Conservation (phyloP, 345 rosid genomes). For the Conringia planisiliqua region DNA sequence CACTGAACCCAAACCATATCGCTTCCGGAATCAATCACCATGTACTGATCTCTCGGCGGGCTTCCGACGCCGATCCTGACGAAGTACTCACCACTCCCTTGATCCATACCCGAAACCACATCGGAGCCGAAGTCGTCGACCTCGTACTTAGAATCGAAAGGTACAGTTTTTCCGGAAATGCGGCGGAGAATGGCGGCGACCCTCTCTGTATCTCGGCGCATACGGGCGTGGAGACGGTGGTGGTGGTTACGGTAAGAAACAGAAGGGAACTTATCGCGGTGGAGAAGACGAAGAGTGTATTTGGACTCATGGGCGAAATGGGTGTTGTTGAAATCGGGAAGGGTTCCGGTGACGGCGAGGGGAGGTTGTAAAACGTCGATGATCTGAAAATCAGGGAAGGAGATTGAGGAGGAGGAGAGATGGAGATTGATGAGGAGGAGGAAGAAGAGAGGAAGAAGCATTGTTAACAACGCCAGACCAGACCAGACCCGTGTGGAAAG, state of each 20-base stretch:
- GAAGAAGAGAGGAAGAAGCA: slow-evolving; percentile 32
- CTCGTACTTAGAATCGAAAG: not conserved
- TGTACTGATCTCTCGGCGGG: slow-evolving; percentile 77
- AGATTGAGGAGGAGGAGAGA: slow-evolving; percentile 17
- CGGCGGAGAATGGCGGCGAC: slow-evolving; percentile 53
- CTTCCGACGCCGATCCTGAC: slow-evolving; percentile 91
- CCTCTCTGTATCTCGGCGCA: slow-evolving; percentile 60
- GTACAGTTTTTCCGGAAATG: slow-evolving; percentile 23
- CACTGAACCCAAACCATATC: slow-evolving; percentile 99
- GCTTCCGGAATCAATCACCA: slow-evolving; percentile 94
- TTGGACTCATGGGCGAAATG: slow-evolving; percentile 4
- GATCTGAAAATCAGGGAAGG: slow-evolving; percentile 36
- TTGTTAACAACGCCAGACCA: slow-evolving; percentile 34
- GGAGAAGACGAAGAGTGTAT: slow-evolving; percentile 55
- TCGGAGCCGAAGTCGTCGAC: slow-evolving; percentile 74
- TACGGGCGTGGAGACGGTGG: slow-evolving; percentile 61
- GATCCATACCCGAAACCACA: slow-evolving; percentile 91
- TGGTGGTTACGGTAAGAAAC: slow-evolving; percentile 33
- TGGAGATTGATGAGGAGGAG: slow-evolving; percentile 12
- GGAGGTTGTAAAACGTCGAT: slow-evolving; percentile 30
- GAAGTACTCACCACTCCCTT: slow-evolving; percentile 95
- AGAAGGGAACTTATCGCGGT: slow-evolving; percentile 51
- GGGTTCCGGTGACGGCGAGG: slow-evolving; percentile 18
- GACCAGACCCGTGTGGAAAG: slow-evolving; percentile 14
- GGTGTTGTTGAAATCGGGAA: slow-evolving; percentile 25